These are phyloP conservation scores for Juglanconis sp. DNA, from an alignment of 2,329 filamentous ascomycete genomes.

Conservation along the genomic window DNA sequence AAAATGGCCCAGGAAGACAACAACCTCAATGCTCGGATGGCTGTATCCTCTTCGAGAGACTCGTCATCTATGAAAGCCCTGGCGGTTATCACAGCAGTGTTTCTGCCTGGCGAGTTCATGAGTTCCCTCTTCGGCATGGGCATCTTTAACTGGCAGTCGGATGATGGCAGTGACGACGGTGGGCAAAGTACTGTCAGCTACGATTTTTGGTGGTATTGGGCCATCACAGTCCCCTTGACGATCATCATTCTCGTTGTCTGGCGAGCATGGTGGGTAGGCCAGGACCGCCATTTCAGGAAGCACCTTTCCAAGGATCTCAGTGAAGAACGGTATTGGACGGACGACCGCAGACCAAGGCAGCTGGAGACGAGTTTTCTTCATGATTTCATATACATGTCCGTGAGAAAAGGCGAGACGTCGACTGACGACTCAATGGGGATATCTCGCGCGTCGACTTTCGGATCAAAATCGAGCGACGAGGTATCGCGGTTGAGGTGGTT, in stretches of 20 bases:
- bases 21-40: slow-evolving; percentile 40
- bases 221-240: slow-evolving; percentile 40
- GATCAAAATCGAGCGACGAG: slow-evolving; percentile 6
- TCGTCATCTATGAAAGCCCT: slow-evolving; percentile 47
- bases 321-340: slow-evolving; percentile 46
- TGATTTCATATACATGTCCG: slow-evolving; percentile 42
- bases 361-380: slow-evolving; percentile 40
- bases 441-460: not conserved
- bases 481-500: not conserved
- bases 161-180: slow-evolving; percentile 26
- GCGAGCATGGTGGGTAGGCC: slow-evolving; percentile 46
- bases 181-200: slow-evolving; percentile 33
- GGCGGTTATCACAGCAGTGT: slow-evolving; percentile 46
- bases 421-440: not conserved
- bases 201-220: slow-evolving; percentile 46
- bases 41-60: slow-evolving; percentile 38
- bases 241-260: slow-evolving; percentile 38
- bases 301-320: slow-evolving; percentile 45
- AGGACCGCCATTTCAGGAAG: slow-evolving; percentile 43
- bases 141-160: slow-evolving; percentile 44
- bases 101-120: slow-evolving; percentile 45
- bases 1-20: slow-evolving; percentile 50
- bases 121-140: slow-evolving; percentile 44
- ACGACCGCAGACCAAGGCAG: slow-evolving; percentile 38
- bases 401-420: slow-evolving; percentile 21